phyloP scores from a whole-genome alignment of 1,139 yeast genomes.

The Casaregolazyma suthepensis region DNA sequence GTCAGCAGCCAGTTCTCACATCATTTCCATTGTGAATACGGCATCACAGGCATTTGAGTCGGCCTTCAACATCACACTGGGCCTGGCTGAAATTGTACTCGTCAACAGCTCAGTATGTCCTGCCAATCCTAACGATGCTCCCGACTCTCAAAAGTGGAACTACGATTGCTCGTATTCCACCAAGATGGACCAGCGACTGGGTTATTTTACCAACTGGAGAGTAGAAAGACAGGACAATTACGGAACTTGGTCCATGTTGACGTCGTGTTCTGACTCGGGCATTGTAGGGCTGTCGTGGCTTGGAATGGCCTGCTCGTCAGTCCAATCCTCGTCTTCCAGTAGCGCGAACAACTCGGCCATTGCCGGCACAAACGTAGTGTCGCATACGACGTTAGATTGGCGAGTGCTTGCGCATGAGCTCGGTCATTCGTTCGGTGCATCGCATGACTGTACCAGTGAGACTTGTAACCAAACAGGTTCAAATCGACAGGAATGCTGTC shows the following conservation, averaged over 20 bases:
- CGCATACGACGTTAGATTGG: slow-evolving; percentile 33
- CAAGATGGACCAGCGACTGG: slow-evolving; percentile 29
- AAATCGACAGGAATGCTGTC: slow-evolving; percentile 33
- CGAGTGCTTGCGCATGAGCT: slow-evolving; percentile 37
- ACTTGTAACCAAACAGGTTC: slow-evolving; percentile 31
- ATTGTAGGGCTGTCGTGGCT: slow-evolving; percentile 39
- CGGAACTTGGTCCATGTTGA: slow-evolving; percentile 37
- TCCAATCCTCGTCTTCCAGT: slow-evolving; percentile 13
- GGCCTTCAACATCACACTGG: slow-evolving; percentile 35
- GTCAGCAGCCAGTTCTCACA: slow-evolving; percentile 30
- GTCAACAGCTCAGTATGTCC: slow-evolving; percentile 28
- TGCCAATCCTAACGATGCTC: slow-evolving; percentile 15
- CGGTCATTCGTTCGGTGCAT: slow-evolving; percentile 41
- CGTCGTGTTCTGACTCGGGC: slow-evolving; percentile 31
- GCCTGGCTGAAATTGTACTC: slow-evolving; percentile 25
- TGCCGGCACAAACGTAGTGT: slow-evolving; percentile 34
- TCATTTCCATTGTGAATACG: slow-evolving; percentile 32
- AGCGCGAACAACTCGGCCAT: slow-evolving; percentile 23
- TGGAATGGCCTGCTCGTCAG: slow-evolving; percentile 31
- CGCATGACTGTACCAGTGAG: slow-evolving; percentile 35
- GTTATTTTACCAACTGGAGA: slow-evolving; percentile 33
- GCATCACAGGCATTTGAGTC: slow-evolving; percentile 34
- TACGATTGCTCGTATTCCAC: slow-evolving; percentile 24
- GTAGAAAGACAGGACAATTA: slow-evolving; percentile 29
- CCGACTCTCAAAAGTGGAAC: slow-evolving; percentile 27